These are phyloP conservation scores for Pharus latifolius DNA, from an alignment of 176 grass and related monocot genomes.

Conservation along the genomic window DNA sequence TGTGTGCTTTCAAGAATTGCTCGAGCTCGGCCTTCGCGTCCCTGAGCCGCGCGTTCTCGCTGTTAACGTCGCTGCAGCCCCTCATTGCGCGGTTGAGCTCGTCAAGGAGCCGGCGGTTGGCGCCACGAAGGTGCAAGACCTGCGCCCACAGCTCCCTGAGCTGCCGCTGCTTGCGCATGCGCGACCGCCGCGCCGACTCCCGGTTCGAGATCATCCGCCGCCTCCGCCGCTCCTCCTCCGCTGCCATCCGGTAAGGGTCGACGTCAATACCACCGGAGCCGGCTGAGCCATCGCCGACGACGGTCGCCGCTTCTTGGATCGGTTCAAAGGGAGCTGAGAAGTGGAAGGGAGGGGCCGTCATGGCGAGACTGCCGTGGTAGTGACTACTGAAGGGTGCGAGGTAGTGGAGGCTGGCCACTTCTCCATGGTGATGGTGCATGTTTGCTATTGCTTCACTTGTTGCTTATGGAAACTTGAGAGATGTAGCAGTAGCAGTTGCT, in stretches of 20 bases:
- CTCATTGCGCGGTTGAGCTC: slow-evolving; percentile 60
- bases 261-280: slow-evolving; percentile 25
- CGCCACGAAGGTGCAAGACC: slow-evolving; percentile 46
- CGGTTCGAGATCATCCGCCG: slow-evolving; percentile 93
- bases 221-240: slow-evolving; percentile 50
- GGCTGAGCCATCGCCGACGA: slow-evolving; percentile 10
- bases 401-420: slow-evolving; percentile 61
- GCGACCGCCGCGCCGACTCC: slow-evolving; percentile 80
- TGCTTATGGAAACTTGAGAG: neutral
- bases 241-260: neutral
- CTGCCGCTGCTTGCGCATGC: slow-evolving; percentile 91
- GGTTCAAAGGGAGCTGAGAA: slow-evolving; percentile 38
- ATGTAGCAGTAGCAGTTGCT: neutral
- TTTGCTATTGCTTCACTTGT: slow-evolving; percentile 19
- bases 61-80: slow-evolving; percentile 19
- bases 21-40: slow-evolving; percentile 45
- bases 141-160: slow-evolving; percentile 59
- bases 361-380: slow-evolving; percentile 38
- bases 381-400: slow-evolving; percentile 54
- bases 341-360: slow-evolving; percentile 25
- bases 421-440: slow-evolving; percentile 52
- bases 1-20: slow-evolving; percentile 27
- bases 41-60: slow-evolving; percentile 47
- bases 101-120: slow-evolving; percentile 64
- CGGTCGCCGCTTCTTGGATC: neutral